phyloP scores from a whole-genome alignment of 1,139 yeast genomes.

The Eremothecium cymbalariae region DNA sequence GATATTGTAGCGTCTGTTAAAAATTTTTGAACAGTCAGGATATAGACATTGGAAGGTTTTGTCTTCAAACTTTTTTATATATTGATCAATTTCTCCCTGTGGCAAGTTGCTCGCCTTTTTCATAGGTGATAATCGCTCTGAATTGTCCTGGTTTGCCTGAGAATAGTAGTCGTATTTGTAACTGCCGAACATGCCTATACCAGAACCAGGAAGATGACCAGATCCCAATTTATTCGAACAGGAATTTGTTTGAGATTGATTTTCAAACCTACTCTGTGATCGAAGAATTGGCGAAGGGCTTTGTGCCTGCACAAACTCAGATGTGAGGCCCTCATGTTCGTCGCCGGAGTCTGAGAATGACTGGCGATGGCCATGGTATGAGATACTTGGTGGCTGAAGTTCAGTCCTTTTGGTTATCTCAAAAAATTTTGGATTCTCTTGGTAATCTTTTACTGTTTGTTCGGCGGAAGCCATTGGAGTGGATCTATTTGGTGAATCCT shows the following conservation, averaged over 20 bases:
- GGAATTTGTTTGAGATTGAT: no score
- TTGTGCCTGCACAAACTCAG: conserved; percentile 21
- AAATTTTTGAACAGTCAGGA: conserved; percentile 73
- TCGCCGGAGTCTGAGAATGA: conserved; percentile 5
- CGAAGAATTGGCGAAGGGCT: conserved; percentile 34
- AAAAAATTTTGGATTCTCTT: conserved; percentile 5
- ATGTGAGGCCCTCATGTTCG: conserved; percentile 18
- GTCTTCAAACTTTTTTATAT: conserved; percentile 53
- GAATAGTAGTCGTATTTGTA: no score
- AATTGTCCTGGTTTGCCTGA: no score
- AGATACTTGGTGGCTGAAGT: conserved; percentile 7
- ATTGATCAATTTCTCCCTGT: conserved; percentile 81
- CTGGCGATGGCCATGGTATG: conserved; percentile 1
- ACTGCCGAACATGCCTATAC: no score
- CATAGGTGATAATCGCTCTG: conserved; percentile 5
- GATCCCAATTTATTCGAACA: no score
- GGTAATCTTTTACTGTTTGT: not conserved
- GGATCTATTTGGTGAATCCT: conserved; percentile 7
- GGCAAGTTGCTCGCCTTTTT: conserved; percentile 46
- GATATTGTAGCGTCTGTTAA: conserved; percentile 87
- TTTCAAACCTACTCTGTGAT: conserved; percentile 29
- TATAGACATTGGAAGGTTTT: conserved; percentile 65
- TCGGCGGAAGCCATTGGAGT: not conserved
- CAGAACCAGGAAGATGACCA: no score
- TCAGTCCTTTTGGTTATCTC: conserved; percentile 7